Evolutionary conservation across 78 protist genomes (phyloP).

Genomic region (Dictyostelium brefeldianum): DNA sequence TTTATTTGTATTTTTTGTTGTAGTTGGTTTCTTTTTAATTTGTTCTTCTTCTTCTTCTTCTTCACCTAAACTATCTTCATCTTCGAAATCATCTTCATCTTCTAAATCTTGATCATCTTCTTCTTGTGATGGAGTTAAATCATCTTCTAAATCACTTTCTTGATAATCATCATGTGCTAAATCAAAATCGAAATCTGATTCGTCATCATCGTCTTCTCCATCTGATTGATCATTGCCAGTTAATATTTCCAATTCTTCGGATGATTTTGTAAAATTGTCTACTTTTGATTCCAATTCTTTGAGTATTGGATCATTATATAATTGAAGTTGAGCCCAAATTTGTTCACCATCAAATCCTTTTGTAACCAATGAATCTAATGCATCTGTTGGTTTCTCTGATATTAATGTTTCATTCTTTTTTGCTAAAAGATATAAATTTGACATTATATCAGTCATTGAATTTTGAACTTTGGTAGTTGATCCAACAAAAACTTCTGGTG

Average conservation of each 20-base stretch:
- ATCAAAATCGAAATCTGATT: background rate
- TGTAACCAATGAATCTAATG: slow-evolving; percentile 35
- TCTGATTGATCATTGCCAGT: background rate
- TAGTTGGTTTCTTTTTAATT: background rate
- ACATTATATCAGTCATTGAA: background rate
- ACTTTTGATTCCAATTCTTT: background rate
- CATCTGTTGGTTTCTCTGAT: slow-evolving; percentile 10
- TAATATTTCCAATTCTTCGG: background rate
- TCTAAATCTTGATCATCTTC: slow-evolving; percentile 12
- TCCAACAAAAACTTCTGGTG: slow-evolving; percentile 50
- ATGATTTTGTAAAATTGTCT: background rate
- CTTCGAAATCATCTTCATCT: slow-evolving; percentile 30
- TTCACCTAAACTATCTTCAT: slow-evolving; percentile 20
- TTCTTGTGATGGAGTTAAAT: slow-evolving; percentile 40
- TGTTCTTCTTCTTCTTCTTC: slow-evolving; percentile 59
- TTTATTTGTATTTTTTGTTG: slow-evolving; percentile 18
- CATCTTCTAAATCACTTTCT: slow-evolving; percentile 40
- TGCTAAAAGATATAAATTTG: slow-evolving; percentile 12
- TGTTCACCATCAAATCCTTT: slow-evolving; percentile 85
- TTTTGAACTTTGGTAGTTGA: background rate
- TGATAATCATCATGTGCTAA: background rate
- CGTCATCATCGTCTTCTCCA: slow-evolving; percentile 23
- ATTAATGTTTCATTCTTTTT: slow-evolving; percentile 61
- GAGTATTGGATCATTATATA: slow-evolving; percentile 72
- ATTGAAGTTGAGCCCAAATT: slow-evolving; percentile 81